phyloP scores from a whole-genome alignment of 345 rosid genomes.

The Rhizophora mangle region DNA sequence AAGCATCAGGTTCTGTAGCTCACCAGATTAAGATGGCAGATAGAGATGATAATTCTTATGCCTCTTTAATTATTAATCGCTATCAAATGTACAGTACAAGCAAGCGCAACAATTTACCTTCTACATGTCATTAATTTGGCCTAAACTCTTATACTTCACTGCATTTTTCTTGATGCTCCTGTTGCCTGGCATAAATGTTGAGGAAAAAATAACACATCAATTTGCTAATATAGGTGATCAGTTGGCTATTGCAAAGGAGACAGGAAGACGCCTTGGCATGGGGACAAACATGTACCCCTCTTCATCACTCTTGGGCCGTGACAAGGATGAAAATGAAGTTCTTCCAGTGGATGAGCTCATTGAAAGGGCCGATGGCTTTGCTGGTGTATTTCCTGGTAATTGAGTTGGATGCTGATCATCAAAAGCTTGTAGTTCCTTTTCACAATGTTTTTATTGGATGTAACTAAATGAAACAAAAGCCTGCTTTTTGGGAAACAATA shows the following conservation, averaged over 20 bases:
- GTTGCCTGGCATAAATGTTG: no score
- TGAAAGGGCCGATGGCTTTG: constrained; percentile 96
- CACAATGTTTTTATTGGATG: no score
- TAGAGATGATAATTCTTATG: no score
- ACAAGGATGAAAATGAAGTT: constrained; percentile 63
- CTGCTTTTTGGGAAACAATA: no score
- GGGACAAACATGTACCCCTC: constrained; percentile 97
- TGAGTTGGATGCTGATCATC: background rate
- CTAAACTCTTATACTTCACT: no score
- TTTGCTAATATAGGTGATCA: constrained; percentile 68
- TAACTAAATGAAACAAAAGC: background rate
- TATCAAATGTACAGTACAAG: no score
- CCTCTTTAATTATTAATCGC: no score
- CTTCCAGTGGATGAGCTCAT: constrained; percentile 87
- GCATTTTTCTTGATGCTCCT: no score
- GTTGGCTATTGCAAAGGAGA: constrained; percentile 94
- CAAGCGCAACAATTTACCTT: no score
- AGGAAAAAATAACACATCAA: background rate
- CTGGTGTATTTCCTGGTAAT: constrained; percentile 96
- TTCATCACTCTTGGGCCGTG: constrained; percentile 72
- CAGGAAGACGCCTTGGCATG: constrained; percentile 98
- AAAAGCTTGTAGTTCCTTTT: background rate
- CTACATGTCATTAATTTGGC: no score
- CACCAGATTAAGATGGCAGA: background rate
- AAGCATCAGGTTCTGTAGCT: no score